Percentiles rank a stretch among this genome's conserved stretches.
phyloP scores from a whole-genome alignment of 2,329 filamentous ascomycete species.

The Penicillium brevicompactum region DNA sequence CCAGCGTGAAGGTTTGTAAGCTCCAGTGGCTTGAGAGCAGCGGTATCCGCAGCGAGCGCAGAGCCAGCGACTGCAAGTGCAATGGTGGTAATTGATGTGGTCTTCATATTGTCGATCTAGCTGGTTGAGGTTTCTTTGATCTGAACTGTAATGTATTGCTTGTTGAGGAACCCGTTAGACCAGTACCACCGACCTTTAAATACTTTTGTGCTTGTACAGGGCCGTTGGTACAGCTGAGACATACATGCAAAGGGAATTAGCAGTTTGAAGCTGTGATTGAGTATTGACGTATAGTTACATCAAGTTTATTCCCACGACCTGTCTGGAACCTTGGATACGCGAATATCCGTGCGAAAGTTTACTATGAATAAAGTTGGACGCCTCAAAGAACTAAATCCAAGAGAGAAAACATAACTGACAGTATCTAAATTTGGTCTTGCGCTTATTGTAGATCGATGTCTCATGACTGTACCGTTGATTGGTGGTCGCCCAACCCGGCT shows the following conservation, averaged over 20 bases:
- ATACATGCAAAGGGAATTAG: neutral
- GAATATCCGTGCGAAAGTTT: neutral
- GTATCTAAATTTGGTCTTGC: neutral
- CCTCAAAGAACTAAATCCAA: neutral
- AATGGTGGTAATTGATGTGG: conserved; percentile 2
- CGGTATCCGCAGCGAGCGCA: conserved; percentile 11
- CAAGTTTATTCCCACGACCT: neutral
- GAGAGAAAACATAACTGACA: neutral
- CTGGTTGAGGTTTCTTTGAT: neutral
- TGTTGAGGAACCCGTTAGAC: neutral
- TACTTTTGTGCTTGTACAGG: neutral
- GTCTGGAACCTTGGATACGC: neutral
- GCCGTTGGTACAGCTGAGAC: neutral
- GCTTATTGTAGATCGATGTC: neutral
- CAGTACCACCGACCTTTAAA: conserved; percentile 1
- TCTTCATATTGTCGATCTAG: conserved; percentile 14
- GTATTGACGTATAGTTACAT: conserved; percentile 6
- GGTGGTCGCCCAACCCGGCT: neutral
- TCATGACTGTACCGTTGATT: no score
- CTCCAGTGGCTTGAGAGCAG: conserved; percentile 9
- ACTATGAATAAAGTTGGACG: neutral
- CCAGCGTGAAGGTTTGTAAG: conserved; percentile 9
- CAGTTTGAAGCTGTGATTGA: neutral
- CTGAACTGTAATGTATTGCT: neutral
- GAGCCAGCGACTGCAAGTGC: conserved; percentile 13